Percentiles rank a stretch among this genome's conserved stretches.
phyloP scores from a whole-genome alignment of 805 yeast species.

The Yamadazyma olivae region DNA sequence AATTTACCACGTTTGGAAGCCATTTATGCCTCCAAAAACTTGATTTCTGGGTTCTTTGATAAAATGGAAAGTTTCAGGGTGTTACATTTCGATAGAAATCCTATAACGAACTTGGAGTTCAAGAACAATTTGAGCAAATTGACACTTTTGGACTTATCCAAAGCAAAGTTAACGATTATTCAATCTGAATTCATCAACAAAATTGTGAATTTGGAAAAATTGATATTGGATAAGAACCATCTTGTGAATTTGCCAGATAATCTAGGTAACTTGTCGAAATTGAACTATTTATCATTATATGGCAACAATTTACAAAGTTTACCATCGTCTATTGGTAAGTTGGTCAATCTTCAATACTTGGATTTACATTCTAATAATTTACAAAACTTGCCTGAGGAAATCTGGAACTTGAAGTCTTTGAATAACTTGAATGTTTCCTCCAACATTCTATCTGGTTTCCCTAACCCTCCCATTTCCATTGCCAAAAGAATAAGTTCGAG shows the following conservation, averaged over 20 bases:
- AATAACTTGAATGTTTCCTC: slow-evolving; percentile 68
- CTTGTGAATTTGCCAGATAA: slow-evolving; percentile 72
- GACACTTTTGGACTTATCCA: slow-evolving; percentile 71
- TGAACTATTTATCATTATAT: slow-evolving; percentile 66
- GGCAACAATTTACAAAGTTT: slow-evolving; percentile 71
- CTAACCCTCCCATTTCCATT: slow-evolving; percentile 44
- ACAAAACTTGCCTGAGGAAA: slow-evolving; percentile 60
- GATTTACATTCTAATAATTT: slow-evolving; percentile 86
- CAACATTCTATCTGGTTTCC: slow-evolving; percentile 60
- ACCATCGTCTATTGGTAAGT: slow-evolving; percentile 62
- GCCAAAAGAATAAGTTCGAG: slow-evolving; percentile 31
- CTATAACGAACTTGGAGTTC: slow-evolving; percentile 67
- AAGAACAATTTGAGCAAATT: slow-evolving; percentile 54
- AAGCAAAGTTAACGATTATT: slow-evolving; percentile 77
- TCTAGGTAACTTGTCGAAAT: slow-evolving; percentile 53
- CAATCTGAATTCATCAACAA: slow-evolving; percentile 60
- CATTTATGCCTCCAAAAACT: slow-evolving; percentile 72
- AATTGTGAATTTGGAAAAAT: slow-evolving; percentile 64
- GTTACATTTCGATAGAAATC: slow-evolving; percentile 77
- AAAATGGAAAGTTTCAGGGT: slow-evolving; percentile 60
- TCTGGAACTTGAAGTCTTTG: slow-evolving; percentile 61
- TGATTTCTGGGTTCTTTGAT: slow-evolving; percentile 66
- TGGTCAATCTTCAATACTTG: slow-evolving; percentile 58
- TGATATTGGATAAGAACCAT: slow-evolving; percentile 79
- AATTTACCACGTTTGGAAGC: slow-evolving; percentile 62